Percentiles rank a stretch among this genome's conserved stretches.
These are phyloP conservation scores for Ophiostoma triangulosporum DNA, from an alignment of 2,329 filamentous ascomycete genomes.

Conservation along the genomic window DNA sequence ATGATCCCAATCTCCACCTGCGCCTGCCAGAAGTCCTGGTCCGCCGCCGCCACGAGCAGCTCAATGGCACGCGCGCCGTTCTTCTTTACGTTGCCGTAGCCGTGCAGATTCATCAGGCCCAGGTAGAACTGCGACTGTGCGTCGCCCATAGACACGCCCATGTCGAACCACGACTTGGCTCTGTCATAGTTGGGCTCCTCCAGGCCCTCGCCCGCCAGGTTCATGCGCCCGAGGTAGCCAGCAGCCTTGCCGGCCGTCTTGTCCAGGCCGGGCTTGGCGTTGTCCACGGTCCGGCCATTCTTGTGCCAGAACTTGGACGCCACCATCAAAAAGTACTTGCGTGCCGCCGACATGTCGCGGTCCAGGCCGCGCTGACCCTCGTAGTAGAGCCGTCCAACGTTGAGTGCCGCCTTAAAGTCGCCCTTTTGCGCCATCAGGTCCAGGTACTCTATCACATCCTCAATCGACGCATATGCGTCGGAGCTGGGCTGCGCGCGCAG, in stretches of 20 bases:
- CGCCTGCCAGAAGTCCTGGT: slow-evolving; percentile 66
- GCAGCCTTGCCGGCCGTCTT: slow-evolving; percentile 72
- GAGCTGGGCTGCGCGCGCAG: slow-evolving; percentile 59
- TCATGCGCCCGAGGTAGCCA: slow-evolving; percentile 80
- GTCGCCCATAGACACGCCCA: slow-evolving; percentile 63
- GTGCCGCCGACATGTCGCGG: slow-evolving; percentile 58
- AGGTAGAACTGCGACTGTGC: slow-evolving; percentile 73
- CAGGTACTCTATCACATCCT: slow-evolving; percentile 89
- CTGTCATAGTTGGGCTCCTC: slow-evolving; percentile 59
- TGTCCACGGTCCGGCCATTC: slow-evolving; percentile 61
- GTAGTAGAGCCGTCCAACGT: slow-evolving; percentile 74
- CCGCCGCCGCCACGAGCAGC: slow-evolving; percentile 64
- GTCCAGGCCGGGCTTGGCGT: slow-evolving; percentile 56
- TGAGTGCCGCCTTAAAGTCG: slow-evolving; percentile 76
- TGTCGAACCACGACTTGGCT: slow-evolving; percentile 71
- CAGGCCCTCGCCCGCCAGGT: slow-evolving; percentile 73
- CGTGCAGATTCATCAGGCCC: slow-evolving; percentile 71
- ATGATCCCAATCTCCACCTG: slow-evolving; percentile 73
- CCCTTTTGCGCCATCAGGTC: slow-evolving; percentile 84
- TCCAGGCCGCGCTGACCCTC: slow-evolving; percentile 68
- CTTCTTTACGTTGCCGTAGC: slow-evolving; percentile 46
- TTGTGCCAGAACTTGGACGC: slow-evolving; percentile 70
- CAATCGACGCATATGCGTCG: slow-evolving; percentile 72
- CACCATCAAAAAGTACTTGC: slow-evolving; percentile 69
- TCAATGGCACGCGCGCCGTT: slow-evolving; percentile 62